Evolutionary conservation across 306 rosid species (phyloP).

Genomic region (Cyamopsis tetragonoloba): DNA sequence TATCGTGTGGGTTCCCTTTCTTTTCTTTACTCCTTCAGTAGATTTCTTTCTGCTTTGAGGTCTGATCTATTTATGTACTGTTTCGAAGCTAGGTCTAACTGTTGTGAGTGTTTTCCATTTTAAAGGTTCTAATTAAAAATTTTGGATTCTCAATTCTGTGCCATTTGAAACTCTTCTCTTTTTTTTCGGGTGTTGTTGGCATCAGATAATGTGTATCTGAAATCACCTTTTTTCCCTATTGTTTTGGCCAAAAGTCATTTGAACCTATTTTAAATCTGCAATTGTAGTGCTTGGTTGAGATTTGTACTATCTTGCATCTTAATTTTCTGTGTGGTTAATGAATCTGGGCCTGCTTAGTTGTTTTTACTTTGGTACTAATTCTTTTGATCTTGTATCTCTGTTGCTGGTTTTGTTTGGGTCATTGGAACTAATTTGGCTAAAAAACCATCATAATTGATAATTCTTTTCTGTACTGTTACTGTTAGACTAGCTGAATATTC

Average conservation of each 20-base stretch:
- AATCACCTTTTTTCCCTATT: neutral
- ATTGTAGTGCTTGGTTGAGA: conserved; percentile 15
- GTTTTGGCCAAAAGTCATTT: neutral
- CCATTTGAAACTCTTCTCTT: neutral
- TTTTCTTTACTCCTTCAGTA: neutral
- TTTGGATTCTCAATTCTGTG: neutral
- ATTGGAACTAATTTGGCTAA: neutral
- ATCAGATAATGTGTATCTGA: conserved; percentile 24
- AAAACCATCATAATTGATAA: neutral
- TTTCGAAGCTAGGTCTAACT: neutral
- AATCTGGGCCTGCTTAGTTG: neutral
- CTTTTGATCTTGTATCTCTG: conserved; percentile 22
- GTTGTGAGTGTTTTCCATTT: conserved; percentile 1
- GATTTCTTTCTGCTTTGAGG: conserved; percentile 2
- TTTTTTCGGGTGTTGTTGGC: conserved; percentile 1
- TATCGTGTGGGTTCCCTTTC: neutral
- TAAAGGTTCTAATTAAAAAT: conserved; percentile 18
- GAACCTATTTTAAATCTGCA: neutral
- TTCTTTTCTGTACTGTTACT: neutral
- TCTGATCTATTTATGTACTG: conserved; percentile 17
- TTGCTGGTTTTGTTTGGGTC: conserved; percentile 14
- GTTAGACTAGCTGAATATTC: neutral
- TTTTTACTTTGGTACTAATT: conserved; percentile 3
- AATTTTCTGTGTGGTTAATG: conserved; percentile 16
- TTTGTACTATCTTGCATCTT: conserved; percentile 1